Percentiles rank a stretch among this genome's conserved stretches.
Evolutionary conservation across 768 basidiomycete genomes (phyloP).

Genomic region (Aureoboletus auriporus): DNA sequence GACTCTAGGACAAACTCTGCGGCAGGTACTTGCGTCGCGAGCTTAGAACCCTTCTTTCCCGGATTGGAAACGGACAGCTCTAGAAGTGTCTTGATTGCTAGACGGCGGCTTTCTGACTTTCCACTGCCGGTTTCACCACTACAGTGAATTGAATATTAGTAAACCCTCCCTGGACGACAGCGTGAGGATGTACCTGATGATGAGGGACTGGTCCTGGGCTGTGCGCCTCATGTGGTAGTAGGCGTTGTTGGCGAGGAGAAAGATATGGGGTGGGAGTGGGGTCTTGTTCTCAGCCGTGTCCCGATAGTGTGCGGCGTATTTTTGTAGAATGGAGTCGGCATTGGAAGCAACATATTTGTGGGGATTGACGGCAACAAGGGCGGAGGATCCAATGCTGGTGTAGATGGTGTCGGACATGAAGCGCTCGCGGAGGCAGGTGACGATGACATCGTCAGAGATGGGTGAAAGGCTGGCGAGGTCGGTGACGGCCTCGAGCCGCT

Average conservation of each 20-base stretch:
- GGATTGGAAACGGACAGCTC: constrained; percentile 84
- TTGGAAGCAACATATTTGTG: constrained; percentile 86
- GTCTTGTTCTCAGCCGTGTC: constrained; percentile 63
- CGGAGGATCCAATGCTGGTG: constrained; percentile 65
- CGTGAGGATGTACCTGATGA: constrained; percentile 62
- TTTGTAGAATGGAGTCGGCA: constrained; percentile 77
- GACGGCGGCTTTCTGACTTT: constrained; percentile 85
- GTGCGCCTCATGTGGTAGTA: constrained; percentile 97
- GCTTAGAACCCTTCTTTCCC: constrained; percentile 92
- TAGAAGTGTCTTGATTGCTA: constrained; percentile 91
- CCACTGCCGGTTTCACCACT: constrained; percentile 93
- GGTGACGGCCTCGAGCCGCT: constrained; percentile 66
- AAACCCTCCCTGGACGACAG: no score
- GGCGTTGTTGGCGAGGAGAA: constrained; percentile 84
- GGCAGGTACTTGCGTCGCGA: constrained; percentile 81
- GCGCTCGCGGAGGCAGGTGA: constrained; percentile 79
- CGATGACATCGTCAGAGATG: constrained; percentile 79
- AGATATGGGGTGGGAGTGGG: constrained; percentile 79
- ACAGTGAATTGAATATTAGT: not conserved
- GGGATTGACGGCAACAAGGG: constrained; percentile 86
- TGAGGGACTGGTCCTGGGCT: constrained; percentile 84
- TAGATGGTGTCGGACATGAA: constrained; percentile 85
- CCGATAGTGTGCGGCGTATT: constrained; percentile 84
- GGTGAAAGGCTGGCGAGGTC: constrained; percentile 68
- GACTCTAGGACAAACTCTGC: constrained; percentile 94